Percentiles rank a stretch among this genome's conserved stretches.
phyloP scores from a whole-genome alignment of 2,329 filamentous ascomycete genomes.

The Simplicillium aogashimaense region DNA sequence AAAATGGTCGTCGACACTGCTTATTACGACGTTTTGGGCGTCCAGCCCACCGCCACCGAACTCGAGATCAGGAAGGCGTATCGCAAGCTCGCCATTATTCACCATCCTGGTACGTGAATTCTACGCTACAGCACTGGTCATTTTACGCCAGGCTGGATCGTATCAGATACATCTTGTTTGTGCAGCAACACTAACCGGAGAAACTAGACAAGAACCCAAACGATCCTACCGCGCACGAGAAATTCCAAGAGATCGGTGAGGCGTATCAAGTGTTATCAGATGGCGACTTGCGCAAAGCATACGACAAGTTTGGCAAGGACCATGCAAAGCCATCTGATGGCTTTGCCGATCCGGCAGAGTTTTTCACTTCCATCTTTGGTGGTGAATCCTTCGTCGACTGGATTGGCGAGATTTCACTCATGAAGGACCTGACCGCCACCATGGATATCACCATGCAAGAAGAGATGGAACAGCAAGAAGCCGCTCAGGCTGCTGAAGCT shows the following conservation, averaged over 20 bases:
- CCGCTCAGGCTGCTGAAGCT: constrained; percentile 37
- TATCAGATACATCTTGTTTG: neutral
- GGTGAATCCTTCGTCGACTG: constrained; percentile 92
- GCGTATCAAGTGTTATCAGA: constrained; percentile 78
- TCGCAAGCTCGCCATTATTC: constrained; percentile 85
- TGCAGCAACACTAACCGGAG: constrained; percentile 2
- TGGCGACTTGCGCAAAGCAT: constrained; percentile 75
- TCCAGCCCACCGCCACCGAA: constrained; percentile 74
- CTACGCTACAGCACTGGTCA: neutral
- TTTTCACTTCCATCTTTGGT: constrained; percentile 97
- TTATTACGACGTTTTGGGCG: constrained; percentile 82
- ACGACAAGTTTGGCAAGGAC: constrained; percentile 97
- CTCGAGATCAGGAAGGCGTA: constrained; percentile 97
- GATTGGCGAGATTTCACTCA: constrained; percentile 95
- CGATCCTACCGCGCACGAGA: constrained; percentile 85
- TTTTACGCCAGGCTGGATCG: neutral
- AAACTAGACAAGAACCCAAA: constrained; percentile 87
- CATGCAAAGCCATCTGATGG: constrained; percentile 82
- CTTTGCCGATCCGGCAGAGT: constrained; percentile 92
- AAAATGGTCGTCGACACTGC: constrained; percentile 79
- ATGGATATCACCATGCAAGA: constrained; percentile 96
- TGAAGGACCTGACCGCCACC: constrained; percentile 95
- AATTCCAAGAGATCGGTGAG: constrained; percentile 80
- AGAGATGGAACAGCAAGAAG: constrained; percentile 51
- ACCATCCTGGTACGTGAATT: constrained; percentile 62